These are phyloP conservation scores for Porcisia deanei DNA, from an alignment of 208 protist species.

Conservation along the genomic window DNA sequence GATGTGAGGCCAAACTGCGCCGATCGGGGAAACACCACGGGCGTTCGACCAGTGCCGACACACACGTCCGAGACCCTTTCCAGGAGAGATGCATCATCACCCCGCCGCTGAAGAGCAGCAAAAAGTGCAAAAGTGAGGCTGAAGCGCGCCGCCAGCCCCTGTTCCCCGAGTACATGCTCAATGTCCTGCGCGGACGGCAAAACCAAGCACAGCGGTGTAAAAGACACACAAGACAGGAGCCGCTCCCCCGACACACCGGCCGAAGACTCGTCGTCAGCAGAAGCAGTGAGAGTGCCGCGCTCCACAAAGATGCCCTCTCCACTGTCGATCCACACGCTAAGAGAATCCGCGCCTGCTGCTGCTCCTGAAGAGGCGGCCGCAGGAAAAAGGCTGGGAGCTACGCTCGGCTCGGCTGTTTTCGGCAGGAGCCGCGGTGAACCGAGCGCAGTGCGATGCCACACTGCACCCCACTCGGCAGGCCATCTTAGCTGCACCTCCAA, in stretches of 20 bases:
- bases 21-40: slow-evolving; percentile 8
- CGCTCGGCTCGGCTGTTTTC: not conserved
- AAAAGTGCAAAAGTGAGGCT: slow-evolving; percentile 11
- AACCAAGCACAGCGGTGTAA: slow-evolving; percentile 17
- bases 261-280: not conserved
- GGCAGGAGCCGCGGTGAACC: not conserved
- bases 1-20: slow-evolving; percentile 10
- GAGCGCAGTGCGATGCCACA: slow-evolving; percentile 5
- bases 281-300: not conserved
- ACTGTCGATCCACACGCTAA: slow-evolving; percentile 13
- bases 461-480: slow-evolving; percentile 15
- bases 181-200: slow-evolving; percentile 25
- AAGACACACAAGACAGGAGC: not conserved
- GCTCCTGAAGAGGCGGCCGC: not conserved
- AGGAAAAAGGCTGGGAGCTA: not conserved
- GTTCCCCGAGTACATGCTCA: slow-evolving; percentile 5
- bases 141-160: slow-evolving; percentile 18
- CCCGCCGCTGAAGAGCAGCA: not conserved
- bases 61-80: slow-evolving; percentile 3
- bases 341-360: not conserved
- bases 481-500: slow-evolving; percentile 22
- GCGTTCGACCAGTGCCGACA: slow-evolving; percentile 10
- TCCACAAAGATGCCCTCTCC: slow-evolving; percentile 1
- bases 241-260: not conserved
- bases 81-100: not conserved